These are phyloP conservation scores for Tarenaya hassleriana DNA, from an alignment of 345 rosid species.

Conservation along the genomic window DNA sequence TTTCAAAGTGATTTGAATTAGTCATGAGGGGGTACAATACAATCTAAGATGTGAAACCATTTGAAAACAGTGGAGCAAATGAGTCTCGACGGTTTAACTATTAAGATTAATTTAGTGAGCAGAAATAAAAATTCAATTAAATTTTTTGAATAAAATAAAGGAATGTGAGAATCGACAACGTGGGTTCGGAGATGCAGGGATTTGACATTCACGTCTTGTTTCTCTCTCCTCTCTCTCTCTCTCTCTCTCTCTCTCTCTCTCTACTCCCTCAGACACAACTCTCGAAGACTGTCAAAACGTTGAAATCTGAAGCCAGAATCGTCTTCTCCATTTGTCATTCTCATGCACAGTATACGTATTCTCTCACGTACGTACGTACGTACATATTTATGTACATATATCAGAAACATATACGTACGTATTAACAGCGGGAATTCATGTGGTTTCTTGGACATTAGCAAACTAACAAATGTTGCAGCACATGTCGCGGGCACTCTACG, in stretches of 20 bases:
- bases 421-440: neutral
- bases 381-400: neutral
- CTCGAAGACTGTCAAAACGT: conserved; percentile 50
- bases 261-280: conserved; percentile 20
- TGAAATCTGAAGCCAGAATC: conserved; percentile 72
- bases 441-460: conserved; percentile 19
- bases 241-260: conserved; percentile 9
- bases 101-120: neutral
- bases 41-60: no score
- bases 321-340: conserved; percentile 85
- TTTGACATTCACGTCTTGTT: conserved; percentile 64
- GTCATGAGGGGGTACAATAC: no score
- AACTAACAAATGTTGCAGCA: conserved; percentile 29
- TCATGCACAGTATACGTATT: conserved; percentile 36
- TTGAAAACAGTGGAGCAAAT: no score
- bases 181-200: conserved; percentile 37
- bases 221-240: conserved; percentile 23
- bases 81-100: no score
- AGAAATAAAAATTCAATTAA: neutral
- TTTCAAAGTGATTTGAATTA: no score
- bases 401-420: neutral
- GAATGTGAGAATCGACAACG: conserved; percentile 31
- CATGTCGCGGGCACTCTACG: conserved; percentile 26
- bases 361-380: neutral
- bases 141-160: neutral